Conservation (phyloP, 2,329 filamentous ascomycete species). For the Epichloe gansuensis region DNA sequence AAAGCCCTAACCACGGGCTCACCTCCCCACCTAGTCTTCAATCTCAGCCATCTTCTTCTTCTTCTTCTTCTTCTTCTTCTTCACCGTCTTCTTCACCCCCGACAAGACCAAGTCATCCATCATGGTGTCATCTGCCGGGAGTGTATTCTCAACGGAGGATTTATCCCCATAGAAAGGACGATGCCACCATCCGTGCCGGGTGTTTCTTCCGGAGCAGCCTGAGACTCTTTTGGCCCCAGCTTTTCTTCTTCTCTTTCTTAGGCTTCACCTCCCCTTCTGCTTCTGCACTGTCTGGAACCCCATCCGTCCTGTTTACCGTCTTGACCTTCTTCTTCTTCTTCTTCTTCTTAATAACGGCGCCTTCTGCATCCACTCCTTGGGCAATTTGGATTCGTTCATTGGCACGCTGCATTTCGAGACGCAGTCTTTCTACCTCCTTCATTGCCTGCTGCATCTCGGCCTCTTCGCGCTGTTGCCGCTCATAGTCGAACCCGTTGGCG, state of each 20-base stretch:
- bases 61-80: slow-evolving; percentile 33
- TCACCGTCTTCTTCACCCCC: slow-evolving; percentile 33
- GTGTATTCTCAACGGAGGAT: not conserved
- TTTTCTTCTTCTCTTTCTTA: slow-evolving; percentile 37
- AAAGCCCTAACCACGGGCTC: not conserved
- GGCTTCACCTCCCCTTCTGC: slow-evolving; percentile 24
- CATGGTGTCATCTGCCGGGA: not conserved
- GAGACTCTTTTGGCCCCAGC: not conserved
- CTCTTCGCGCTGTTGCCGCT: slow-evolving; percentile 63
- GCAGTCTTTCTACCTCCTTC: slow-evolving; percentile 73
- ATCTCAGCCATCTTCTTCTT: slow-evolving; percentile 23
- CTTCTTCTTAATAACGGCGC: slow-evolving; percentile 54
- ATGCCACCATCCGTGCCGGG: not conserved
- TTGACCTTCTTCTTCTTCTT: slow-evolving; percentile 46
- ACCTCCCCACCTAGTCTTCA: slow-evolving; percentile 9
- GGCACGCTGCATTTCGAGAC: slow-evolving; percentile 79
- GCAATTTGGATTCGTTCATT: slow-evolving; percentile 64
- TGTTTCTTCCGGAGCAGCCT: not conserved
- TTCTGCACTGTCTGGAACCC: slow-evolving; percentile 12
- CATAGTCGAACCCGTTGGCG: slow-evolving; percentile 38
- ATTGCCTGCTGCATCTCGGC: slow-evolving; percentile 81
- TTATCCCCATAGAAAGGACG: not conserved
- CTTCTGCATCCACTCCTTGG: slow-evolving; percentile 54
- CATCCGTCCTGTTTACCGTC: slow-evolving; percentile 16
- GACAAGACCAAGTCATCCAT: slow-evolving; percentile 19